phyloP scores from a whole-genome alignment of 1,284 basidiomycete species.

The Apiotrichum sp. region DNA sequence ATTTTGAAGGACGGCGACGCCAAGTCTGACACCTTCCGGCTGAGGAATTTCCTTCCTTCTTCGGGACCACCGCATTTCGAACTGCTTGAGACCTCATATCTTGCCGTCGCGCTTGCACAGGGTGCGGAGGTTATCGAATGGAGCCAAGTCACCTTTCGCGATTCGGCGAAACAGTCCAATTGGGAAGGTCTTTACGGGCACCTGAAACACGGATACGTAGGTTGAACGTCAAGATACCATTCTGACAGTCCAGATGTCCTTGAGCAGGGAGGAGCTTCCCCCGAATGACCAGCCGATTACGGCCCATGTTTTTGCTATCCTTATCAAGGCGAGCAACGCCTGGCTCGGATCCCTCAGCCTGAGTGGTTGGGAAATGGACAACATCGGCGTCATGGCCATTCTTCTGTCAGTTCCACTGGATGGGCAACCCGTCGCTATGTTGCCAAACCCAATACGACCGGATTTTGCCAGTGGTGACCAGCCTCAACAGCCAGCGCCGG shows the following conservation, averaged over 20 bases:
- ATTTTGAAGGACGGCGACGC: not conserved
- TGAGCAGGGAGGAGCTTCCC: constrained; percentile 14
- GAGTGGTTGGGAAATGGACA: constrained; percentile 1
- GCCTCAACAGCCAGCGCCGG: not conserved
- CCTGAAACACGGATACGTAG: constrained; percentile 1
- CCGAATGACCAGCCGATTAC: not conserved
- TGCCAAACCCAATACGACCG: constrained; percentile 27
- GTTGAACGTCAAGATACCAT: not conserved
- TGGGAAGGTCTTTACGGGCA: constrained; percentile 3
- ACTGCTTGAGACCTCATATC: not conserved
- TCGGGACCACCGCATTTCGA: not conserved
- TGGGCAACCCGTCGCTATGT: not conserved
- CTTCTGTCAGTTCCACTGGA: constrained; percentile 19
- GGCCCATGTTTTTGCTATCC: constrained; percentile 19
- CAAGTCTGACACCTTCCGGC: not conserved
- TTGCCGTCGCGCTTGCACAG: constrained; percentile 6
- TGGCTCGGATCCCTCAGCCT: constrained; percentile 2
- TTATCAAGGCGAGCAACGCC: constrained; percentile 5
- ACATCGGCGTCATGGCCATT: constrained; percentile 11
- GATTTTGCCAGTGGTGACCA: constrained; percentile 5
- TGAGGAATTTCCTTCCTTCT: not conserved
- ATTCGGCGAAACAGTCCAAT: not conserved
- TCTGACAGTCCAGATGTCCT: constrained; percentile 14
- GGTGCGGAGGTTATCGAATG: constrained; percentile 19
- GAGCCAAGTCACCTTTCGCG: constrained; percentile 1